A percentile compares a stretch with the other conserved stretches of the same genome.
These are phyloP conservation scores for Cercospora brassicicola DNA, from an alignment of 2,329 filamentous ascomycete species.

Conservation along the genomic window DNA sequence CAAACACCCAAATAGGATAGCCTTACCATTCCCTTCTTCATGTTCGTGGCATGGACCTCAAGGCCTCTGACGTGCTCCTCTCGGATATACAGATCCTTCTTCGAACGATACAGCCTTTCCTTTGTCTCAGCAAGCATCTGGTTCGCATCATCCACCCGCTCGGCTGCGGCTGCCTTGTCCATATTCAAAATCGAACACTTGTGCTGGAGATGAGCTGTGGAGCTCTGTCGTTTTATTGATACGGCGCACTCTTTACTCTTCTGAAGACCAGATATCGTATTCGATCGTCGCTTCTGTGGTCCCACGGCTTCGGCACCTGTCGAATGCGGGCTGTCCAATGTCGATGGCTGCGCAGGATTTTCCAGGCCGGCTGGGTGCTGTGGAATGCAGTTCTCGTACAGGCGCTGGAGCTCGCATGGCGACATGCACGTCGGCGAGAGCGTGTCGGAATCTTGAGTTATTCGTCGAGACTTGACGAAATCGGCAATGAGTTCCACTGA, in stretches of 20 bases:
- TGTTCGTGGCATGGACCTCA: slow-evolving; percentile 5
- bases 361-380: neutral
- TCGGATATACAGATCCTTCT: slow-evolving; percentile 8
- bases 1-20: too few species aligned
- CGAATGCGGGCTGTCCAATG: neutral
- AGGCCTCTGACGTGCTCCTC: slow-evolving; percentile 6
- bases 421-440: slow-evolving; percentile 11
- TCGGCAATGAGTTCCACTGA: slow-evolving; percentile 10
- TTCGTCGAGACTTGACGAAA: slow-evolving; percentile 4
- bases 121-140: slow-evolving; percentile 12
- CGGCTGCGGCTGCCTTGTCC: neutral
- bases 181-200: slow-evolving; percentile 5
- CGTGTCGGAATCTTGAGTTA: slow-evolving; percentile 10
- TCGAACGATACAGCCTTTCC: slow-evolving; percentile 5
- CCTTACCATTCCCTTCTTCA: slow-evolving; percentile 14
- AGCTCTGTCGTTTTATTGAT: neutral
- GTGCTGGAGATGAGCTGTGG: slow-evolving; percentile 1
- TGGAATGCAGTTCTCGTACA: slow-evolving; percentile 5
- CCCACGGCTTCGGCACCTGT: neutral
- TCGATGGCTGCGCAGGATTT: neutral
- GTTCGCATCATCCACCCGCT: slow-evolving; percentile 4
- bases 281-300: neutral
- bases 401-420: slow-evolving; percentile 2
- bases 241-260: neutral
- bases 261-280: neutral